Base-by-base conservation (phyloP, 768 basidiomycete species). In the Lentinula boryana region DNA sequence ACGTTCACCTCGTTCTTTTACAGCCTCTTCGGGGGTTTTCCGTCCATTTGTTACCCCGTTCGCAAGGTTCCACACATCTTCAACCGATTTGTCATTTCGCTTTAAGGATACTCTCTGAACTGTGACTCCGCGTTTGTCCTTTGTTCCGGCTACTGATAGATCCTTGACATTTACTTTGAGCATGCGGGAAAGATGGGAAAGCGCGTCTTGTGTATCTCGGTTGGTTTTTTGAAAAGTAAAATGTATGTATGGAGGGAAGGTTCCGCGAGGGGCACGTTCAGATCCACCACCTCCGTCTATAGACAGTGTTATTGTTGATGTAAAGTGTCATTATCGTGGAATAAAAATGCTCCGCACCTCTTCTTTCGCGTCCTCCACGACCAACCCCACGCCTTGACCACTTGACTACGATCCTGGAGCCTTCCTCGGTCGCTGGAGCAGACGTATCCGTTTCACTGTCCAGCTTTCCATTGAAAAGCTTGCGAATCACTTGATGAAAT, bases 201-300 rank as follows among this genome's bases (percentile, higher is more conserved):
- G 83, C 1, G 93, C 93, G 68, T 98, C 97, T 69, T 97, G 95
- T 3, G 94, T 97, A 69, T 99, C 97, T 48, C 97, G 87, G 70
- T 99, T 99, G 21, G 95, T 92, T 75, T 99, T 99, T 70, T 96
- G 95, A 36, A 99, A 76, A 1, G 93, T 97, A 72, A 98, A 97
- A 69, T 98, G 95, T 64, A 98, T 93, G 69, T 91, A 99, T 0
- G 89, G 90, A 61, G 90, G 90, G 64, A 84, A 89, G 23, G 79
- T 82, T 23, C 86, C 87, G 46, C 89, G 82, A 49, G 83, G 76
- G 27, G 76, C 68, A 44, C 81, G 80, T 56, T 78, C 78, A 15
- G 36, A 27, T 21, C 76, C 46, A 40, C 65, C 70, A 64, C 76
- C 46, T 44, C 66, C 70, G 64, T 50, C 40, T 55, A 38, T 21